Conservation (phyloP, 176 grass and related monocot species). For the Hsuehochloa calcarea region DNA sequence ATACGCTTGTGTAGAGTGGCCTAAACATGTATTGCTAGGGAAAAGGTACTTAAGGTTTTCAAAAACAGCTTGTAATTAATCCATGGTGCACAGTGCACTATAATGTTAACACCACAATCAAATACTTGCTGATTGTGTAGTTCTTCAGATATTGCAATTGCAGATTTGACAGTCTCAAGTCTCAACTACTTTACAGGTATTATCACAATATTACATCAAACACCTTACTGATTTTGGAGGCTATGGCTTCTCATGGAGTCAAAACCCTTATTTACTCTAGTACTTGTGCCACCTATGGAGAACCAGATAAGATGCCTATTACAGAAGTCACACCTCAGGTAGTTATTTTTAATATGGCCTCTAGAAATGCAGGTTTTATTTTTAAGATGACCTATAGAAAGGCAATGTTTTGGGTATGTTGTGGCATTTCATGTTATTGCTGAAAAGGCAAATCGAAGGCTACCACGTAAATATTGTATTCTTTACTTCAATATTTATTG, state of each 20-base stretch:
- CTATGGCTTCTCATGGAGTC: conserved; percentile 73
- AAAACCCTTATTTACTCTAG: conserved; percentile 83
- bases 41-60: not conserved
- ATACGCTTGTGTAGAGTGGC: not conserved
- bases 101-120: conserved; percentile 7
- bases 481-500: not conserved
- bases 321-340: conserved; percentile 74
- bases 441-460: not conserved
- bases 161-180: conserved; percentile 22
- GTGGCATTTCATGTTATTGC: conserved; percentile 9
- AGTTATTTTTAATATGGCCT: conserved; percentile 7
- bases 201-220: conserved; percentile 87
- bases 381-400: conserved; percentile 16
- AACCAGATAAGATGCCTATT: conserved; percentile 85
- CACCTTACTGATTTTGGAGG: conserved; percentile 68
- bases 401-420: not conserved
- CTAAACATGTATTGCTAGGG: not conserved
- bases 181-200: conserved; percentile 49
- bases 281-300: conserved; percentile 82
- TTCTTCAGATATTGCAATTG: conserved; percentile 9
- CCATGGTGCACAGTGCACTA: not conserved
- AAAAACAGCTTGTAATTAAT: not conserved
- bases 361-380: conserved; percentile 20
- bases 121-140: not conserved
- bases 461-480: conserved; percentile 10